A percentile compares a stretch with the other conserved stretches of the same genome.
Evolutionary conservation across 1,284 basidiomycete genomes (phyloP).

Genomic region (Puccinia coronata): DNA sequence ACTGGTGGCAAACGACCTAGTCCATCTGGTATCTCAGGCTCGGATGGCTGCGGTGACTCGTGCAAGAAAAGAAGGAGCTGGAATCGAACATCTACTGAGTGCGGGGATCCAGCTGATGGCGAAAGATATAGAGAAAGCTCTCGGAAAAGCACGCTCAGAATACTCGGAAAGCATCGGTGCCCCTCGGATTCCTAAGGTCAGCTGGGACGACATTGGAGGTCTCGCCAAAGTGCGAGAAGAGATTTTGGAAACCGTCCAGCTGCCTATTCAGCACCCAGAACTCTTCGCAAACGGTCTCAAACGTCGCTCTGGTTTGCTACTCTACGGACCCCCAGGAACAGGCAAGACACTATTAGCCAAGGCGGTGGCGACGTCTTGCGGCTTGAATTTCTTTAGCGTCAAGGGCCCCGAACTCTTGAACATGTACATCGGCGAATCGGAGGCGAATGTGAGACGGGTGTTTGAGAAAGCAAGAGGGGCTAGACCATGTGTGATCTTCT

Average conservation of each 20-base stretch:
- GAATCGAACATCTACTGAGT: constrained; percentile 60
- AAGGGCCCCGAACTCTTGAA: constrained; percentile 62
- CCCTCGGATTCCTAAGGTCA: constrained; percentile 91
- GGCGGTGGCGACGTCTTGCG: constrained; percentile 62
- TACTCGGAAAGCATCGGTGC: constrained; percentile 94
- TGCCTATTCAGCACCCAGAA: constrained; percentile 91
- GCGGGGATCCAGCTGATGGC: constrained; percentile 68
- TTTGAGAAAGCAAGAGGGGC: constrained; percentile 61
- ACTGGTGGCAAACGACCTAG: constrained; percentile 79
- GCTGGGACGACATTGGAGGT: constrained; percentile 98
- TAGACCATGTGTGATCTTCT: constrained; percentile 62
- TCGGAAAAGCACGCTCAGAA: constrained; percentile 73
- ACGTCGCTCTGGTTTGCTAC: constrained; percentile 78
- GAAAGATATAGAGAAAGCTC: constrained; percentile 72
- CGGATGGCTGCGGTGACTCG: constrained; percentile 55
- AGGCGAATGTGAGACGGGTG: constrained; percentile 61
- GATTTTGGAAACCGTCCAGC: constrained; percentile 93
- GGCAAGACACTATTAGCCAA: constrained; percentile 62
- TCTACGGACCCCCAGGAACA: constrained; percentile 62
- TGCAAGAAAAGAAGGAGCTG: constrained; percentile 58
- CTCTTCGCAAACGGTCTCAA: constrained; percentile 90
- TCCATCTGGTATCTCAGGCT: constrained; percentile 70
- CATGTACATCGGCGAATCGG: constrained; percentile 63
- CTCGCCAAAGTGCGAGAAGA: constrained; percentile 84
- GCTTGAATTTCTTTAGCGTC: constrained; percentile 62